Conservation (phyloP, 257 asterid species). For the Leptodermis oblonga region DNA sequence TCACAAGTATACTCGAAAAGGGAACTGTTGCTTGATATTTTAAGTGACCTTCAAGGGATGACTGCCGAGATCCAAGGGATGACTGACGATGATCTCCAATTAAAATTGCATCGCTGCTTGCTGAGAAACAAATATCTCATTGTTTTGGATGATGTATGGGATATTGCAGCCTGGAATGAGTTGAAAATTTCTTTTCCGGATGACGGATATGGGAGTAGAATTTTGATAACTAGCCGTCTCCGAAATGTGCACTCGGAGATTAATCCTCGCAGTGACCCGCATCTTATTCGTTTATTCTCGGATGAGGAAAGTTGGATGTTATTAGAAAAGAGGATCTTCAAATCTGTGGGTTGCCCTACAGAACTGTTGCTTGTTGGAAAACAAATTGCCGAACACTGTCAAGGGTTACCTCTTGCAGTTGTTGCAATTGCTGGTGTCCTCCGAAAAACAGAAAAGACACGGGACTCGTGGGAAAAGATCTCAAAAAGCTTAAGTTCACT, state of each 20-base stretch:
- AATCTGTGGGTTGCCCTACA: not conserved
- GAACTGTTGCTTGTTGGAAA: slow-evolving; percentile 7
- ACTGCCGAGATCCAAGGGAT: not conserved
- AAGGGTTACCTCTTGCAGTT: slow-evolving; percentile 13
- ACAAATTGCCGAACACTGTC: slow-evolving; percentile 4
- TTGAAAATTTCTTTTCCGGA: not conserved
- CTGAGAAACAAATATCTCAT: slow-evolving; percentile 28
- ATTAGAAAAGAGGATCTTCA: not conserved
- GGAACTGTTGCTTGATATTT: not conserved
- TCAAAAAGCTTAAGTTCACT: slow-evolving; percentile 3
- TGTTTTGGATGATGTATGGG: slow-evolving; percentile 7
- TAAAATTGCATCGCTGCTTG: not conserved
- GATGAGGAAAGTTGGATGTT: slow-evolving; percentile 18
- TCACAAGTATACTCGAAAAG: not conserved
- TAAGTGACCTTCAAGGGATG: not conserved
- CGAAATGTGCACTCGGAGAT: not conserved
- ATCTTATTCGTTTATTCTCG: slow-evolving; percentile 14
- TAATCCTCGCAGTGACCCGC: slow-evolving; percentile 21
- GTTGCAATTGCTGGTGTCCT: not conserved
- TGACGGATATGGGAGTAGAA: not conserved
- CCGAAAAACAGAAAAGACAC: not conserved
- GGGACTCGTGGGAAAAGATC: not conserved
- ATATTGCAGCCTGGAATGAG: slow-evolving; percentile 1
- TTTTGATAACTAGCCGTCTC: slow-evolving; percentile 2
- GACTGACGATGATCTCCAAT: slow-evolving; percentile 1